Evolutionary conservation across 192 early-diverging fungal species (phyloP).

Genomic region (Chytriomyces hyalinus): DNA sequence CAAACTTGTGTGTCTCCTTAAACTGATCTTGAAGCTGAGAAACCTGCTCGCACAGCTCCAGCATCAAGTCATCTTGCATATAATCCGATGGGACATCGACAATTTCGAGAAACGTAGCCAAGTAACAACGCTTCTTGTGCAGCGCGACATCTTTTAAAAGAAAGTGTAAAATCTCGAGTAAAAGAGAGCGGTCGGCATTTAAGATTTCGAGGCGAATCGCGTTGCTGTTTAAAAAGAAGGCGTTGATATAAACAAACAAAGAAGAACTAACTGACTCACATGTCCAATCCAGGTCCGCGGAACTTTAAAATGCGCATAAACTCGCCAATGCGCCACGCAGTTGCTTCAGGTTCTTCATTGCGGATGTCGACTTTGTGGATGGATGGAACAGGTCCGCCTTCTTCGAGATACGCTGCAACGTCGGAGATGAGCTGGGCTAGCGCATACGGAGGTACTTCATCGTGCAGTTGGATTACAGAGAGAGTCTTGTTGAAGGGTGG

Average conservation of each 20-base stretch:
- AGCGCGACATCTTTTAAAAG: slow-evolving; percentile 53
- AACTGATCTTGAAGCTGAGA: slow-evolving; percentile 59
- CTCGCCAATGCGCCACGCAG: slow-evolving; percentile 44
- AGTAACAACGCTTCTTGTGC: slow-evolving; percentile 65
- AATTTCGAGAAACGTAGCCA: slow-evolving; percentile 56
- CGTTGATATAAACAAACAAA: not conserved
- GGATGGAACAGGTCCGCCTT: slow-evolving; percentile 39
- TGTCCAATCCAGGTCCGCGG: slow-evolving; percentile 42
- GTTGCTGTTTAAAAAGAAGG: slow-evolving; percentile 4
- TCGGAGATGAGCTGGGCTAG: slow-evolving; percentile 55
- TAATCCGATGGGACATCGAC: slow-evolving; percentile 62
- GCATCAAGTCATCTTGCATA: slow-evolving; percentile 59
- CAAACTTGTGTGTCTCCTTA: slow-evolving; percentile 56
- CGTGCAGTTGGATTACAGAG: slow-evolving; percentile 61
- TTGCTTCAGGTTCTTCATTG: slow-evolving; percentile 57
- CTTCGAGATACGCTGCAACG: slow-evolving; percentile 54
- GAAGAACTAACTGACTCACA: slow-evolving; percentile 32
- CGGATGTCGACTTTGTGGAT: slow-evolving; percentile 48
- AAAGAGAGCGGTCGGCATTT: slow-evolving; percentile 42
- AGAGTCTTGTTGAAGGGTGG: slow-evolving; percentile 55
- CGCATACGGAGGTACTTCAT: slow-evolving; percentile 53
- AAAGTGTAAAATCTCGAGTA: slow-evolving; percentile 53
- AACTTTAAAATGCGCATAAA: slow-evolving; percentile 60
- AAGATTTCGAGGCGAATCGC: slow-evolving; percentile 41
- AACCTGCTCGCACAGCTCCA: slow-evolving; percentile 53